These are phyloP conservation scores for Dujonia santamariae DNA, from an alignment of 1,139 yeast species.

Conservation along the genomic window DNA sequence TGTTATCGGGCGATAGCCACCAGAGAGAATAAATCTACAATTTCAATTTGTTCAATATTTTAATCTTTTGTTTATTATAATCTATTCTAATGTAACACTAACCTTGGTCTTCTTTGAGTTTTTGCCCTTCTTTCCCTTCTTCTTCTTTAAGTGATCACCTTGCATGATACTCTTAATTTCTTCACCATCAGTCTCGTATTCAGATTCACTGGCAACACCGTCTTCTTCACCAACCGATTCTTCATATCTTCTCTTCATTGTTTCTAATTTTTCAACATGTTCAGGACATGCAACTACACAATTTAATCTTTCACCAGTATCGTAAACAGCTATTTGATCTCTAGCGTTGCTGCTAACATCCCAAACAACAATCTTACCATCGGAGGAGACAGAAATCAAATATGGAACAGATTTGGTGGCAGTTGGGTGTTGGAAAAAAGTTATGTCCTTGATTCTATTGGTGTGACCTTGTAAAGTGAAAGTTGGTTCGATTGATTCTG, in stretches of 20 bases:
- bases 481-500: slow-evolving; percentile 39
- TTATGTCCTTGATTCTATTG: slow-evolving; percentile 76
- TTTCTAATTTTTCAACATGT: slow-evolving; percentile 64
- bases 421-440: slow-evolving; percentile 44
- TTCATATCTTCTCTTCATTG: slow-evolving; percentile 61
- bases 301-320: slow-evolving; percentile 88
- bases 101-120: slow-evolving; percentile 38
- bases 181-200: slow-evolving; percentile 62
- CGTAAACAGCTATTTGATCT: slow-evolving; percentile 88
- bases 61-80: background rate
- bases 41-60: too few species aligned
- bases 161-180: slow-evolving; percentile 45
- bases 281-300: slow-evolving; percentile 82
- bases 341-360: slow-evolving; percentile 47
- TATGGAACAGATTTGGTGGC: slow-evolving; percentile 40
- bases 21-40: too few species aligned
- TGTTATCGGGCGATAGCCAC: too few species aligned
- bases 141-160: slow-evolving; percentile 39
- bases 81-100: slow-evolving; percentile 54
- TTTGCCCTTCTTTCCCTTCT: slow-evolving; percentile 34
- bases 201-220: slow-evolving; percentile 52
- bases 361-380: slow-evolving; percentile 93
- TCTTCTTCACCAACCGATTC: slow-evolving; percentile 19
- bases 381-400: slow-evolving; percentile 83
- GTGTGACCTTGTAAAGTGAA: slow-evolving; percentile 77